These are phyloP conservation scores for Calocera cornea DNA, from an alignment of 768 basidiomycete genomes.

Conservation along the genomic window DNA sequence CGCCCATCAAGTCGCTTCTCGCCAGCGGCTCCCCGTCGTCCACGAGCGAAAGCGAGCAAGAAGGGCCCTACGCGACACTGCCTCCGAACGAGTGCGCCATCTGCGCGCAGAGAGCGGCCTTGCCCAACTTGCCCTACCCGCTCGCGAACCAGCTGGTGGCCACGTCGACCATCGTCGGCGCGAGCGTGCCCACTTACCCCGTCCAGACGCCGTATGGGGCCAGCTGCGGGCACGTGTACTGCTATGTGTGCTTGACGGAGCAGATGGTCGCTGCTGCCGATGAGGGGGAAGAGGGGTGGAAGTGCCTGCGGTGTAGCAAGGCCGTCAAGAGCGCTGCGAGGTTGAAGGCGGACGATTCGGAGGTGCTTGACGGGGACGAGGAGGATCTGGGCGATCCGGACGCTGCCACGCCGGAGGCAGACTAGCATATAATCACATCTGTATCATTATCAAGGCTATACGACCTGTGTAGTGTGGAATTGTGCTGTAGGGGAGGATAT, in stretches of 20 bases:
- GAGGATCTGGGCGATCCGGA: constrained; percentile 4
- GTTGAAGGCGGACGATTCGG: constrained; percentile 30
- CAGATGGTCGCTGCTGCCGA: constrained; percentile 61
- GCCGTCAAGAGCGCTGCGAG: constrained; percentile 52
- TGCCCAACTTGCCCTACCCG: constrained; percentile 4
- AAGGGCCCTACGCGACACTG: constrained; percentile 57
- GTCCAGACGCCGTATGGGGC: constrained; percentile 73
- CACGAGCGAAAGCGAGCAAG: constrained; percentile 7
- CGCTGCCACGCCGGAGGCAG: background rate
- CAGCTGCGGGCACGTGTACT: constrained; percentile 75
- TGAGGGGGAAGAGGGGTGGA: constrained; percentile 51
- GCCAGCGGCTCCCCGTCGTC: background rate
- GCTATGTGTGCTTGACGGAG: constrained; percentile 85
- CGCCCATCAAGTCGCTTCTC: background rate
- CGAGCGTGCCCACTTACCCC: constrained; percentile 40
- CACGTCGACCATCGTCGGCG: constrained; percentile 31
- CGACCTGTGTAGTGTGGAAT: background rate
- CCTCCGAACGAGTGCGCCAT: constrained; percentile 74
- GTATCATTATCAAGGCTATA: background rate
- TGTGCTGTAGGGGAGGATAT: background rate
- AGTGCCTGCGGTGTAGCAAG: constrained; percentile 68
- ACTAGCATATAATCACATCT: background rate
- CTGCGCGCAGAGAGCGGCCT: constrained; percentile 62
- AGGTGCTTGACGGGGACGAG: background rate
- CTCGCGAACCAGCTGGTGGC: constrained; percentile 19